phyloP scores from a whole-genome alignment of 345 rosid genomes.

The Mercurialis annua region DNA sequence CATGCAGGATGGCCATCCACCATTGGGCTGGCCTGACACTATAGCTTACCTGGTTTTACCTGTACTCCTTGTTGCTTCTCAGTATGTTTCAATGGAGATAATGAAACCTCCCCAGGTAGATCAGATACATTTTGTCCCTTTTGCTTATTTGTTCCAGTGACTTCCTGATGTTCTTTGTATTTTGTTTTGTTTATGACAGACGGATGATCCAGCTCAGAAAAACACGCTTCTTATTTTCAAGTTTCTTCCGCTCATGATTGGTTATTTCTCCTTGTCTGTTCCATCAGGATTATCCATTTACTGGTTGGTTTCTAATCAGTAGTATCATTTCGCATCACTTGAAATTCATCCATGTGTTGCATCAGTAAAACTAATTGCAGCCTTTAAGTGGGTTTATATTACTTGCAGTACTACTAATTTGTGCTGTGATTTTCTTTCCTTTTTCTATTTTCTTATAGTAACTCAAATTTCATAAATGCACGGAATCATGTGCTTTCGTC shows the following conservation, averaged over 20 bases:
- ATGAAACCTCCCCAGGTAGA: slow-evolving; percentile 99
- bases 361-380: background rate
- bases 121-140: slow-evolving; percentile 10
- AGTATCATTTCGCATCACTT: slow-evolving; percentile 8
- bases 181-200: slow-evolving; percentile 49
- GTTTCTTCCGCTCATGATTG: slow-evolving; percentile 98
- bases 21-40: slow-evolving; percentile 91
- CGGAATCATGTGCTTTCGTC: background rate
- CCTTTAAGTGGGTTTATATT: background rate
- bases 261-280: slow-evolving; percentile 96
- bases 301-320: slow-evolving; percentile 65
- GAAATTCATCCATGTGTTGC: background rate
- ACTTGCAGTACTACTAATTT: background rate
- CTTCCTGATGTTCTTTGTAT: slow-evolving; percentile 18
- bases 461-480: background rate
- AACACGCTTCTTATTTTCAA: slow-evolving; percentile 88
- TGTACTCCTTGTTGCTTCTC: slow-evolving; percentile 82
- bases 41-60: slow-evolving; percentile 96
- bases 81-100: slow-evolving; percentile 91
- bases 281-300: slow-evolving; percentile 95
- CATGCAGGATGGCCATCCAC: slow-evolving; percentile 96
- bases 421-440: background rate
- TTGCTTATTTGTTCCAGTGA: slow-evolving; percentile 5
- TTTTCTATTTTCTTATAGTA: background rate
- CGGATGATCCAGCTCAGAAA: slow-evolving; percentile 95